Conservation (phyloP, 1,284 basidiomycete genomes). For the Naganishia albida region DNA sequence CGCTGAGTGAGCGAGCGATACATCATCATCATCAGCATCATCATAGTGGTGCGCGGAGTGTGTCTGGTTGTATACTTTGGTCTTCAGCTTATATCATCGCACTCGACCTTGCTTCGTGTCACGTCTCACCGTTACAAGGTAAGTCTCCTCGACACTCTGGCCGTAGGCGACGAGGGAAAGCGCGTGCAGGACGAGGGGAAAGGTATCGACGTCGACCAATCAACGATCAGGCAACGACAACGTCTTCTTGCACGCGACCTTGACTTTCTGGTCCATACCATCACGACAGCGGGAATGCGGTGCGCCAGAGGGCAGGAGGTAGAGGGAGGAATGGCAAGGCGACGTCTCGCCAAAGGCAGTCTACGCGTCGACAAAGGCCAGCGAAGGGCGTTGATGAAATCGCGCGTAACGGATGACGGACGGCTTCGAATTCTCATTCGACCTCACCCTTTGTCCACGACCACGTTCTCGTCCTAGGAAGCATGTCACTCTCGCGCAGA, state of each 20-base stretch:
- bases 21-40: conserved; percentile 21
- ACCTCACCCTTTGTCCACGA: too few species aligned
- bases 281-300: too few species aligned
- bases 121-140: conserved; percentile 10
- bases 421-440: too few species aligned
- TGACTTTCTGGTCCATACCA: not conserved
- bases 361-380: not conserved
- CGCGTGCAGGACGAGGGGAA: conserved; percentile 13
- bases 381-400: not conserved
- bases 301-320: not conserved
- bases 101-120: conserved; percentile 3
- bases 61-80: conserved; percentile 1
- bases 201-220: conserved; percentile 14
- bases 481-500: not conserved
- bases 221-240: conserved; percentile 3
- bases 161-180: too few species aligned
- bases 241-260: conserved; percentile 13
- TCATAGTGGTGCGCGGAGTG: conserved; percentile 4
- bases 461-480: not conserved
- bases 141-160: not conserved
- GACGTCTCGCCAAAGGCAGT: conserved; percentile 2
- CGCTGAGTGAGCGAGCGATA: conserved; percentile 7
- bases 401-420: not conserved
- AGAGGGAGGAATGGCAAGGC: not conserved
- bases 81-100: not conserved